Conservation (phyloP, 176 grass and related monocot genomes). For the Ensete glaucum region DNA sequence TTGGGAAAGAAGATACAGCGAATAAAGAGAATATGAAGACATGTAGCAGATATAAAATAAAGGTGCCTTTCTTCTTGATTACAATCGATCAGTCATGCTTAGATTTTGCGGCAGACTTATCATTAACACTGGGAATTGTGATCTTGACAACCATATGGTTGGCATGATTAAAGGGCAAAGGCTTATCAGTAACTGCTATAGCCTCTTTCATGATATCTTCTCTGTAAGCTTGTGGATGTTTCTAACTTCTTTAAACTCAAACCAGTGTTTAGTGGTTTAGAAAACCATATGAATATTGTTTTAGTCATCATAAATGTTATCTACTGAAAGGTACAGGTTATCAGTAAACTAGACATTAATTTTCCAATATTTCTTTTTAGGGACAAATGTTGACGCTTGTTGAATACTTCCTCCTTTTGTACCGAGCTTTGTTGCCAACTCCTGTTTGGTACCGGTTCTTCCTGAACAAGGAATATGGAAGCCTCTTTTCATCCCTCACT, state of each 20-base stretch:
- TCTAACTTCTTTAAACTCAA: not conserved
- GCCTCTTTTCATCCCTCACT: conserved; percentile 93
- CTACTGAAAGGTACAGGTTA: no score
- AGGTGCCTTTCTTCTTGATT: no score
- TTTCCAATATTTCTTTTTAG: conserved; percentile 28
- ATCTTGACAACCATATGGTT: not conserved
- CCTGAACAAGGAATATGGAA: conserved; percentile 98
- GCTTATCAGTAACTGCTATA: not conserved
- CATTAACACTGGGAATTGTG: not conserved
- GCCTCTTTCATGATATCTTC: not conserved
- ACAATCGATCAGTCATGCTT: no score
- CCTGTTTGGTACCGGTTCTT: conserved; percentile 99
- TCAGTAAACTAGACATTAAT: conserved; percentile 13
- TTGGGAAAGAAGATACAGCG: not conserved
- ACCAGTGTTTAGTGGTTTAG: not conserved
- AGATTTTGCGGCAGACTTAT: not conserved
- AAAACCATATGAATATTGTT: not conserved
- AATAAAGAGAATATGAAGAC: not conserved
- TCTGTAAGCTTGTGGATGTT: not conserved
- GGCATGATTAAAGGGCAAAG: not conserved
- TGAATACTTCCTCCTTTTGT: conserved; percentile 91
- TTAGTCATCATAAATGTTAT: not conserved
- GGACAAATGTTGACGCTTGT: conserved; percentile 93
- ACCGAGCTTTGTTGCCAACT: conserved; percentile 84
- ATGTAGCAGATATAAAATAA: no score